These are phyloP conservation scores for Neonectria magnoliae DNA, from an alignment of 2,329 filamentous ascomycete genomes.

Conservation along the genomic window DNA sequence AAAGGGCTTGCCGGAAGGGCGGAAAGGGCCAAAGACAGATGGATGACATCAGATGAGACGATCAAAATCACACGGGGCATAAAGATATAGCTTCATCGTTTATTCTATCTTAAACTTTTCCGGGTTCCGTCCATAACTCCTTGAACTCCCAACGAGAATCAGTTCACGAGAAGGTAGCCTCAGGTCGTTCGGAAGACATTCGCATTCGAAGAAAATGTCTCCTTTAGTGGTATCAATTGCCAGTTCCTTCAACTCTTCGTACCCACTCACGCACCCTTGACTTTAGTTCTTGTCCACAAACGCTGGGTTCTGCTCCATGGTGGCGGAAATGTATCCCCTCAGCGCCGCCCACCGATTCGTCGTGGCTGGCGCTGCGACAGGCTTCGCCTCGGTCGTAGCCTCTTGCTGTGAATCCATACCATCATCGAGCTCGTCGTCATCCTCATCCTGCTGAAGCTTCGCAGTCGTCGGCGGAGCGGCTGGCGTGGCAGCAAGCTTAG, in stretches of 20 bases:
- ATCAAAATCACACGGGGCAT: neutral
- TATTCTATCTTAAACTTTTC: constrained; percentile 13
- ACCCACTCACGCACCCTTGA: constrained; percentile 1
- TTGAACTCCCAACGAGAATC: constrained; percentile 26
- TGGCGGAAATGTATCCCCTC: constrained; percentile 83
- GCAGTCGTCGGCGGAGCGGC: constrained; percentile 29
- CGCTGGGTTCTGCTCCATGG: constrained; percentile 87
- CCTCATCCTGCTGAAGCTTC: constrained; percentile 23
- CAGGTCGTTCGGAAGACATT: neutral
- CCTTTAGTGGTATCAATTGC: constrained; percentile 16
- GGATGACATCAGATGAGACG: neutral
- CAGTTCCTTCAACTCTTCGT: neutral
- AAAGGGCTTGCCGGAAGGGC: constrained; percentile 19
- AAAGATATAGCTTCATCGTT: constrained; percentile 10
- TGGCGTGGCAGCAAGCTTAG: constrained; percentile 67
- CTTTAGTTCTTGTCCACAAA: constrained; percentile 58
- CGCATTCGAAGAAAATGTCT: neutral
- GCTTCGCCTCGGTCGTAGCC: constrained; percentile 20
- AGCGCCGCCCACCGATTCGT: constrained; percentile 81
- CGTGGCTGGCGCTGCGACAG: constrained; percentile 47
- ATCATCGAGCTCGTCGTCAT: constrained; percentile 27
- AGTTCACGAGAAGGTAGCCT: neutral
- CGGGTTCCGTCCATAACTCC: constrained; percentile 25
- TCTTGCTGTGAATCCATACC: constrained; percentile 24
- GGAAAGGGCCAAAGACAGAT: neutral